A percentile compares a stretch with the other conserved stretches of the same genome.
phyloP scores from a whole-genome alignment of 768 basidiomycete species.

The Russula griseocarnosa region DNA sequence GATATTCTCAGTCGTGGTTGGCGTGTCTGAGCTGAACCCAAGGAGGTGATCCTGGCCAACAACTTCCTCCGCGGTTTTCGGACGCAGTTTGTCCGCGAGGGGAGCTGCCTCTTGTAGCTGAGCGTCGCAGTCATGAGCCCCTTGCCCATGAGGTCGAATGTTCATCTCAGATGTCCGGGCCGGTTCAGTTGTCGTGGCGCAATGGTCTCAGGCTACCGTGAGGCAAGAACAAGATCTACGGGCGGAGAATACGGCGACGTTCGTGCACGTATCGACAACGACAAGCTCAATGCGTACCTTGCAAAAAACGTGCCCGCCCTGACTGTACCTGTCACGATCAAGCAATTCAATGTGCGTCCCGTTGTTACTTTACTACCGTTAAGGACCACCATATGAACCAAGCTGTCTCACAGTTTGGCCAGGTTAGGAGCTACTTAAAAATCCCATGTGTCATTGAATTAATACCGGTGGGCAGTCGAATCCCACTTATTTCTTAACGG shows the following conservation, averaged over 20 bases:
- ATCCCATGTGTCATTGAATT: neutral
- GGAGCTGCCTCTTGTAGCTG: constrained; percentile 39
- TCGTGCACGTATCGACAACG: constrained; percentile 63
- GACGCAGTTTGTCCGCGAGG: constrained; percentile 70
- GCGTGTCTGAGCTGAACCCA: constrained; percentile 44
- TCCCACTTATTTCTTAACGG: constrained; percentile 91
- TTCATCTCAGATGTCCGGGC: neutral
- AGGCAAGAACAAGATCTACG: constrained; percentile 40
- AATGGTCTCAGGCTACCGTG: too few species aligned
- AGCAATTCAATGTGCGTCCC: constrained; percentile 83
- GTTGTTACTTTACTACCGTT: neutral
- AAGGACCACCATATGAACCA: neutral
- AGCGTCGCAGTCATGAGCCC: neutral
- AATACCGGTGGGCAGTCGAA: constrained; percentile 59
- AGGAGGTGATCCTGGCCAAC: constrained; percentile 65
- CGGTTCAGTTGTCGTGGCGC: too few species aligned
- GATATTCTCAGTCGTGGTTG: constrained; percentile 52
- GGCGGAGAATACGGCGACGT: constrained; percentile 76
- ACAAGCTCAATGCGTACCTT: constrained; percentile 64
- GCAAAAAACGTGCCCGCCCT: constrained; percentile 50
- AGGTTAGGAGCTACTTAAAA: constrained; percentile 48
- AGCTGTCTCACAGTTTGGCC: constrained; percentile 62
- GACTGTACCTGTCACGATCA: constrained; percentile 63
- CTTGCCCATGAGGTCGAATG: neutral
- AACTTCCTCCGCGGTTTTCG: constrained; percentile 57